Conservation (phyloP, 2,329 filamentous ascomycete species). For the Aspergillus luchuensis region DNA sequence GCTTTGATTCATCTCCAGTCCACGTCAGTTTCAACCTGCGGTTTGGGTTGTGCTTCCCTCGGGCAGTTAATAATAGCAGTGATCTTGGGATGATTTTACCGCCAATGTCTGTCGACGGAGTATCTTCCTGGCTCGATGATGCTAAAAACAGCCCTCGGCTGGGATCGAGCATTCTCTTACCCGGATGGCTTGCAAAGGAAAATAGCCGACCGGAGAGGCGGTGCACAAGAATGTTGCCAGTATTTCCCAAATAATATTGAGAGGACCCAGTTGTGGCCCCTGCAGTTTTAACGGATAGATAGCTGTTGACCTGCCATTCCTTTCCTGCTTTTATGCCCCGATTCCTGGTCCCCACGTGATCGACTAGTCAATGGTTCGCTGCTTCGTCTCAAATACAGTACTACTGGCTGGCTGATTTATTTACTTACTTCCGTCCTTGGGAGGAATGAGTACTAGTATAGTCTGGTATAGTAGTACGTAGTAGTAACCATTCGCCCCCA, state of each 20-base stretch:
- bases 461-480: background rate
- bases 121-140: too few species aligned
- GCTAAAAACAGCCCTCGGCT: background rate
- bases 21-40: conserved; percentile 21
- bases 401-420: background rate
- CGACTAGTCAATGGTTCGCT: background rate
- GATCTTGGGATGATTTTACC: background rate
- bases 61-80: conserved; percentile 6
- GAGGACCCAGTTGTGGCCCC: background rate
- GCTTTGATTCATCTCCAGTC: conserved; percentile 13
- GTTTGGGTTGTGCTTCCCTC: background rate
- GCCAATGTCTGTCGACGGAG: too few species aligned
- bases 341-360: background rate
- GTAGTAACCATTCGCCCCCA: background rate
- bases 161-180: background rate
- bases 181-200: background rate
- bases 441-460: background rate
- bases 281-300: background rate
- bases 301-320: background rate
- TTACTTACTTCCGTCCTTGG: too few species aligned
- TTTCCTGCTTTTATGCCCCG: background rate
- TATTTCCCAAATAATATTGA: conserved; percentile 1
- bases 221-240: background rate
- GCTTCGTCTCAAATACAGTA: background rate
- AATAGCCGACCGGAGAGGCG: background rate